Evolutionary conservation across 306 rosid species (phyloP), one percentile per base, ranked within the genome.

Genomic region (Prunus dulcis): DNA sequence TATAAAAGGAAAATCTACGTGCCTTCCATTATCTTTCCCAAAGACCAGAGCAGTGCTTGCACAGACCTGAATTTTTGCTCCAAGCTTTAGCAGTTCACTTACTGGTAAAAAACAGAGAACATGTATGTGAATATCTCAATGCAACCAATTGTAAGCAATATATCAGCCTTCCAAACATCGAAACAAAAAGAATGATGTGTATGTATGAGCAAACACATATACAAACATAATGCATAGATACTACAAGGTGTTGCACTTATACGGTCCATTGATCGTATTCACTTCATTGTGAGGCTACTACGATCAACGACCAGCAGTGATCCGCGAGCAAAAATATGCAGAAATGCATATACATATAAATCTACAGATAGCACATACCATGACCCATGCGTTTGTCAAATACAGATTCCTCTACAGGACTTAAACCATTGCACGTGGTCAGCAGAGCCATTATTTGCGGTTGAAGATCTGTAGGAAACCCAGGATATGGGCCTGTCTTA

Each of bases 391-490:
- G 73, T 25, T 66, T 74, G 0, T 82, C 82, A 51, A 82, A 82
- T 3, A 82, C 74, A 17, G 64, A 78, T 55, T 82, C 86, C 77
- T 78, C 82, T 4, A 78, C 71, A 12, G 46, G 11, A 56, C 82
- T 82, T 18, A 50, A 78, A 45, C 86, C 80, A 11, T 53, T 57
- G 46, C 82, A 82, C 0, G 82, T 82, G 20, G 86, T 32, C 27
- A 82, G 86, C 20, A 82, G 13, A 23, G 80, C 78, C 86, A 78
- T 82, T 45, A 79, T 69, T 43, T 71, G 80, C 62, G 80, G 86
- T 70, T 82, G 86, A 53, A 82, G 70, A 78, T 82, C 86, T 2
- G 82, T 82, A 45, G 86, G 86, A 64, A 78, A 82, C 22, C 80
- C 71, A 49, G 82, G 86, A 74, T 68, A 82, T 53, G 82, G 82